Conservation (phyloP, 2,329 filamentous ascomycete species). For the Hymenoscyphus albidus region DNA sequence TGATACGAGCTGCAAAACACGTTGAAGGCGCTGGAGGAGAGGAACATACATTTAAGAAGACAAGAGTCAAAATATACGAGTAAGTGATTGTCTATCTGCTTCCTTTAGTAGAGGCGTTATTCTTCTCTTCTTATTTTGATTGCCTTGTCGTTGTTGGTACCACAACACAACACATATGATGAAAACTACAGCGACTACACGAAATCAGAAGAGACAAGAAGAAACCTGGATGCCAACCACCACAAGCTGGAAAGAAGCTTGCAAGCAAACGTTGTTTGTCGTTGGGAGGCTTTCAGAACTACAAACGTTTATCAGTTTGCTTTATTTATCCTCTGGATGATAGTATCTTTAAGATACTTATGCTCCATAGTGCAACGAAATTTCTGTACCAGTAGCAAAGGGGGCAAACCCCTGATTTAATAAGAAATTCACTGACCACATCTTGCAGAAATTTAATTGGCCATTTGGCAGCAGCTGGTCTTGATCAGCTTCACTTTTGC, state of each 20-base stretch:
- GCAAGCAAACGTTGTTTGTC: background rate
- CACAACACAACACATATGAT: too few species aligned
- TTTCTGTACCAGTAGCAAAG: background rate
- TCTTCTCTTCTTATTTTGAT: background rate
- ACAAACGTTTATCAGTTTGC: background rate
- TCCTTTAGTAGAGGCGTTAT: background rate
- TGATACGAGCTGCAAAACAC: background rate
- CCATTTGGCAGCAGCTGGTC: background rate
- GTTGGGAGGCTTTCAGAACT: background rate
- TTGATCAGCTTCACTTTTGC: background rate
- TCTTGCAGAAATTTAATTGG: background rate
- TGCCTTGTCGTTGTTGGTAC: too few species aligned
- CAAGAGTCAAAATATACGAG: background rate
- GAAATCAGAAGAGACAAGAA: too few species aligned
- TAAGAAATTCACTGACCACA: background rate
- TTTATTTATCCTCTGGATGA: background rate
- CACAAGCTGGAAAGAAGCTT: background rate
- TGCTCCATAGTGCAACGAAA: background rate
- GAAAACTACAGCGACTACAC: too few species aligned
- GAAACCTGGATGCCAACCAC: too few species aligned
- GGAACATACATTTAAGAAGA: background rate
- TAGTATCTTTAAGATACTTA: background rate
- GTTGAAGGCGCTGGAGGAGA: background rate
- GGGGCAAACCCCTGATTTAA: background rate
- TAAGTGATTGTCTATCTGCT: background rate